Evolutionary conservation across 768 basidiomycete genomes (phyloP), one percentile per base, ranked within the genome.

Genomic region (Kwoniella pini): DNA sequence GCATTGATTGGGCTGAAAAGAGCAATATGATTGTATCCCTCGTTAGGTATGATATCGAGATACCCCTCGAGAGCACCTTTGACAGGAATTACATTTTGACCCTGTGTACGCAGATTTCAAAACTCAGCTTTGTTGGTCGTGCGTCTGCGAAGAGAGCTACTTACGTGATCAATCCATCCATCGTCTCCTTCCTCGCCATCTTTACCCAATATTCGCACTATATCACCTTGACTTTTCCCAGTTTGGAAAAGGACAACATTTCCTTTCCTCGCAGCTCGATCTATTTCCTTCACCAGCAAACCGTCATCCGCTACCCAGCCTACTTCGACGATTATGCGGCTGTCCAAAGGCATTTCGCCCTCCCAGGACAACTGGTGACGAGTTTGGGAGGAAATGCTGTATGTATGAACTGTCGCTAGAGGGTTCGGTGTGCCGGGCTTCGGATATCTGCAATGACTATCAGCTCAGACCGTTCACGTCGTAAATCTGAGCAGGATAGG

Each of bases 1-100:
- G 87, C 82, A 61, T 83, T 84, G 2, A 88, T 85, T 5, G 91
- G 87, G 65, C 84, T 87, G 81, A 94, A 99, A 30, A 93, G 83
- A 0, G 95, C 96, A 70, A 99, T 86, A 74, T 98, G 95, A 67
- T 90, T 88, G 81, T 83, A 97, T 0, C 96, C 96, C 3, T 89
- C 85, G 28, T 84, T 86, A 9, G 95, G 91, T 4, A 94, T 84
- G 62, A 99, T 83, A 77, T 99, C 96, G 49, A 99, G 83, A 78
- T 98, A 99, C 15, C 89, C 89, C 26, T 83, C 80, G 6, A 81
- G 77, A 36, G 82, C 82, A 4, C 68, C 68, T 27, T 54, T 63
- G 5, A 78, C 49, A 1, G 75, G 68, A 27, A 72, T 60, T 26
- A 75, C 69, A 48, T 71, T 67, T 53, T 75, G 75, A 10, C 69